These are phyloP conservation scores for Cutaneotrichosporon cutaneum DNA, from an alignment of 1,284 basidiomycete genomes.

Conservation along the genomic window DNA sequence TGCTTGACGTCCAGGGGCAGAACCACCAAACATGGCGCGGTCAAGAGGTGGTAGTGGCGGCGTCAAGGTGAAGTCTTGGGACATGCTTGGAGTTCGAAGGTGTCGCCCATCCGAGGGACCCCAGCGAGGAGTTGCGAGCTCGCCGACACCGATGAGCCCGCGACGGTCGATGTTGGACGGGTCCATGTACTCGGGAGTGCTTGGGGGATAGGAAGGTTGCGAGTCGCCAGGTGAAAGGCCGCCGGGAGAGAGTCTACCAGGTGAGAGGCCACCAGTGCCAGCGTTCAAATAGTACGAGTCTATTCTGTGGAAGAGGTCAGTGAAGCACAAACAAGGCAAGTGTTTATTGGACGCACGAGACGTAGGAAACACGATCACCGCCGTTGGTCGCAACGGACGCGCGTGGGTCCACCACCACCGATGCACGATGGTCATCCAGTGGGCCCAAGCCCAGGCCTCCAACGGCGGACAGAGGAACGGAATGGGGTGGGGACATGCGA, in stretches of 20 bases:
- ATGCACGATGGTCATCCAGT: slow-evolving; percentile 6
- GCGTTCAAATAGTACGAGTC: slow-evolving; percentile 35
- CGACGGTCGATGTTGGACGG: slow-evolving; percentile 81
- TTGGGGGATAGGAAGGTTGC: slow-evolving; percentile 28
- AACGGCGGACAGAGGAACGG: slow-evolving; percentile 7
- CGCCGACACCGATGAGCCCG: slow-evolving; percentile 88
- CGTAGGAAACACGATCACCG: slow-evolving; percentile 32
- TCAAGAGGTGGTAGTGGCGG: slow-evolving; percentile 28
- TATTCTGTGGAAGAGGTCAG: slow-evolving; percentile 24
- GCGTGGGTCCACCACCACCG: slow-evolving; percentile 17
- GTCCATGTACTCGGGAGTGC: slow-evolving; percentile 55
- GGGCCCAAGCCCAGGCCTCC: neutral
- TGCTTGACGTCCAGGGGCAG: slow-evolving; percentile 14
- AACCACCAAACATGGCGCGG: slow-evolving; percentile 16
- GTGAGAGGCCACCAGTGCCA: slow-evolving; percentile 13
- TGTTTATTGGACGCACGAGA: slow-evolving; percentile 29
- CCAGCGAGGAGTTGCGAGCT: slow-evolving; percentile 97
- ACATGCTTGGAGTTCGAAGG: slow-evolving; percentile 49
- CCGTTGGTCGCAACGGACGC: slow-evolving; percentile 23
- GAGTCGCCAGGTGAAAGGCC: slow-evolving; percentile 15
- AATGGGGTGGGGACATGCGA: slow-evolving; percentile 18
- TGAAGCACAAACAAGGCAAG: neutral
- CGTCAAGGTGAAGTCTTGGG: slow-evolving; percentile 33
- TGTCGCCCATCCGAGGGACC: slow-evolving; percentile 53
- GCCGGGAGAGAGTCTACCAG: slow-evolving; percentile 15